Base-by-base conservation (phyloP, 2,329 filamentous ascomycete species). In the Cylindrodendrum hubeiense region DNA sequence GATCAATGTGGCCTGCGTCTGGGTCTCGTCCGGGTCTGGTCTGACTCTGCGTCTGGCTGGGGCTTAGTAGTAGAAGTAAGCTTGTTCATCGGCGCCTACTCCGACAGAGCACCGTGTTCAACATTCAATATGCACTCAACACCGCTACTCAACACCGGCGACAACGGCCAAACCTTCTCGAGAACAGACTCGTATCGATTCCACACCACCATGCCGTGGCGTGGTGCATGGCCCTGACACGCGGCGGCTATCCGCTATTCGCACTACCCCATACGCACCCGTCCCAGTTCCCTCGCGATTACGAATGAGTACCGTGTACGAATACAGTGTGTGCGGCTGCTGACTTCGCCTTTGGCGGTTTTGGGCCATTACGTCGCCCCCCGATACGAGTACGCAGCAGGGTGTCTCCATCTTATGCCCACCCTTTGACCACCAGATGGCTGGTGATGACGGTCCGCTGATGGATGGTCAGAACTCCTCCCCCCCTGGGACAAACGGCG, bases 401-500 rank as follows among this genome's bases (percentile, higher is more conserved):
- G 47, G 47, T 34, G 46, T 49, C 46, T 30, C 46, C 47, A 50
- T 50, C 26, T 50, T 28, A 57, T 17, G 34, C 39, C 53, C 39
- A 57, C 26, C 54, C 24, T 44, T 46, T 54, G 34, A 26, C 54
- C 28, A 33, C 33, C 47, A 33, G 28, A 50, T 33, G 19, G 41
- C 19, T 43, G 9, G 41, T 28, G n/a, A 46, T 5, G 41, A 67
- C 69, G 43, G 60, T n/a, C n/a, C n/a, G n/a, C 57, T 53, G 17
- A 19, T 34, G 53, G 54, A 62, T 54, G 34, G 54, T 65, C 56
- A 22, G 41, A 67, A 22, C 5, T 15, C 26, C 50, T 59, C 56
- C 56, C 62, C 70, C 67, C 71, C 71, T 71, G 68, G 73, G 70
- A 73, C 71, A 65, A 65, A 34, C 51, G 64, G 67, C 61, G 59